These are phyloP conservation scores for Aspergillus floridensis DNA, from an alignment of 2,329 filamentous ascomycete genomes.

Conservation along the genomic window DNA sequence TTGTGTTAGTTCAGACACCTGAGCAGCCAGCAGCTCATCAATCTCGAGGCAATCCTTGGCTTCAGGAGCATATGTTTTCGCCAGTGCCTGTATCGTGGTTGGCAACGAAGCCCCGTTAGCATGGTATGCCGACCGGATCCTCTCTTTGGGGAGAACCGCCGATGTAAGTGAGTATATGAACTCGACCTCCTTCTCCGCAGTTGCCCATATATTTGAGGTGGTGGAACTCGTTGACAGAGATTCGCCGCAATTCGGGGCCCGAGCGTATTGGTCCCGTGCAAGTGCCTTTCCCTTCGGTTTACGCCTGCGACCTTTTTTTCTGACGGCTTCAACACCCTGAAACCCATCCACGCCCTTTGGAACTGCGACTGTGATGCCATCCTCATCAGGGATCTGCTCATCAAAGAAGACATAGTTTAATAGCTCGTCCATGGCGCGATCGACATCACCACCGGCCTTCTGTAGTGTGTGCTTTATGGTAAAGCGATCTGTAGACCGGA, in stretches of 20 bases:
- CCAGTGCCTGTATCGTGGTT: slow-evolving; percentile 55
- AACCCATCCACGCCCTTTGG: slow-evolving; percentile 82
- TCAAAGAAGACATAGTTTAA: slow-evolving; percentile 77
- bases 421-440: slow-evolving; percentile 72
- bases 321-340: slow-evolving; percentile 50
- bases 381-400: slow-evolving; percentile 57
- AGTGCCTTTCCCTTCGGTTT: slow-evolving; percentile 35
- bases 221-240: neutral
- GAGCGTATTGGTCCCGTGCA: slow-evolving; percentile 25
- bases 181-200: slow-evolving; percentile 56
- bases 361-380: slow-evolving; percentile 42
- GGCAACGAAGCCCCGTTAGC: slow-evolving; percentile 55
- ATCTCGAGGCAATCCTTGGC: slow-evolving; percentile 37
- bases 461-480: slow-evolving; percentile 66
- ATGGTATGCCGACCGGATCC: slow-evolving; percentile 59
- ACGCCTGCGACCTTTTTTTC: slow-evolving; percentile 45
- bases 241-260: neutral
- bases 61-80: slow-evolving; percentile 47
- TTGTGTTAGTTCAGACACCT: slow-evolving; percentile 53
- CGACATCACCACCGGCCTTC: slow-evolving; percentile 65
- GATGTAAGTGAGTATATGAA: slow-evolving; percentile 56
- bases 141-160: slow-evolving; percentile 46
- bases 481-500: slow-evolving; percentile 64
- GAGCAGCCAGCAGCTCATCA: slow-evolving; percentile 45
- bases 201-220: slow-evolving; percentile 57